Evolutionary conservation across 1,284 basidiomycete genomes (phyloP), one percentile per base, ranked within the genome.

Genomic region (Fomitopsis pinicola): DNA sequence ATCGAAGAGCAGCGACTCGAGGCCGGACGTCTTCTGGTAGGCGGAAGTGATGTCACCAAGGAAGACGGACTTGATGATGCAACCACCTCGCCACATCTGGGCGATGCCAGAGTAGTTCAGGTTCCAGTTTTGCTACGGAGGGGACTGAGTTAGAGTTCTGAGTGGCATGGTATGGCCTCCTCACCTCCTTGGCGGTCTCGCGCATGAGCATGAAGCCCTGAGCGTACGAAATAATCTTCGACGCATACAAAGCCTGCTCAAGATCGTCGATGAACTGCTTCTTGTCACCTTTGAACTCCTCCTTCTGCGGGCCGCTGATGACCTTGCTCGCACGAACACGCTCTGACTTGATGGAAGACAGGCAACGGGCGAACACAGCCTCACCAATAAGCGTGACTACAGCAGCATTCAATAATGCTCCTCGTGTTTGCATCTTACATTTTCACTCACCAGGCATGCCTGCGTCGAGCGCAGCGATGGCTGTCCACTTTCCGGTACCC

Each of bases 191-290:
- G 59, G 96, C 97, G 59, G 97, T 97, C 80, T 98, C 92, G 70
- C 97, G 87, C 96, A 99, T 98, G 72, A 99, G 87, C 89, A 99
- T 97, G 84, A 99, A 99, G 69, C 97, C 97, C 81, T 99, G 97
- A 28, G 97, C 94, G 84, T 99, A 97, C 44, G 95, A 97, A 71
- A 97, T 95, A 78, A 99, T 97, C 87, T 99, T 99, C 72, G 95
- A 97, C 55, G 96, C 97, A 79, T 99, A 99, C 64, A 99, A 86
- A 58, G 97, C 97, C 78, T 99, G 97, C 81, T 99, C 97, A 67
- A 99, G 91, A 78, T 99, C 95, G 71, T 95, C 93, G 75, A 99
- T 97, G 83, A 99, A 99, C 76, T 97, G 92, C 77, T 97, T 85
- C 86, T 98, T 98, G 87, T 98, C 95, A 68, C 97, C 97, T 70